These are phyloP conservation scores for Tulasnella sp. DNA, from an alignment of 768 basidiomycete species.

Conservation along the genomic window DNA sequence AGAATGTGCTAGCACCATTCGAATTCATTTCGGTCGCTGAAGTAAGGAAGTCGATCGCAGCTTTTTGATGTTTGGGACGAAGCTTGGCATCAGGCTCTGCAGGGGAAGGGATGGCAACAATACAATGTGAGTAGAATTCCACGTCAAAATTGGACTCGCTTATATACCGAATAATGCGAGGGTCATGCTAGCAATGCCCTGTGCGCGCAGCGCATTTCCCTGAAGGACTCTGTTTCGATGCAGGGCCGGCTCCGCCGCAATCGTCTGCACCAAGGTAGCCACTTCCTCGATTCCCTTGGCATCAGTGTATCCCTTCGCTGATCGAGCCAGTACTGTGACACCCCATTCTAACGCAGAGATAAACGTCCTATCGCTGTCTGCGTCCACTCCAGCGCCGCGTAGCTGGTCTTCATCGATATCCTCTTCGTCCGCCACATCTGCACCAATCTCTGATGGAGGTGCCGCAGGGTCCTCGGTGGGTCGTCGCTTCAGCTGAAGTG, in stretches of 20 bases:
- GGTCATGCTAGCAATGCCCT: slow-evolving; percentile 60
- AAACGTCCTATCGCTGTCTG: slow-evolving; percentile 61
- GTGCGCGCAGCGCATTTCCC: slow-evolving; percentile 26
- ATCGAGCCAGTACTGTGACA: slow-evolving; percentile 58
- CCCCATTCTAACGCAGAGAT: slow-evolving; percentile 71
- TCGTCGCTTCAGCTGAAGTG: slow-evolving; percentile 25
- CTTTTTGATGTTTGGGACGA: slow-evolving; percentile 47
- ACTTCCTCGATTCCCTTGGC: slow-evolving; percentile 48
- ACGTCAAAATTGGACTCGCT: neutral
- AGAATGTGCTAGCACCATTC: slow-evolving; percentile 37
- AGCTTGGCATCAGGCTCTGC: slow-evolving; percentile 56
- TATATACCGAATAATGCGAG: slow-evolving; percentile 56
- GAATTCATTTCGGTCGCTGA: slow-evolving; percentile 26
- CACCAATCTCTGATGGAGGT: slow-evolving; percentile 16
- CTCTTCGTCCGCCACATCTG: slow-evolving; percentile 15
- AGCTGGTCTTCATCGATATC: slow-evolving; percentile 19
- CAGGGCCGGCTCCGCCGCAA: slow-evolving; percentile 4
- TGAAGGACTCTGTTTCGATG: slow-evolving; percentile 17
- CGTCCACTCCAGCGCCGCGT: slow-evolving; percentile 29
- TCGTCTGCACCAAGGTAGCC: slow-evolving; percentile 46
- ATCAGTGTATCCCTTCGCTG: slow-evolving; percentile 25
- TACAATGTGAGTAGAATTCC: neutral
- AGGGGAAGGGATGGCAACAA: neutral
- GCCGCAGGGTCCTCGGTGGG: slow-evolving; percentile 22
- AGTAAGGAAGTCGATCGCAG: slow-evolving; percentile 27